phyloP scores from a whole-genome alignment of 192 early-diverging fungal species.

The Coemansia sp. region DNA sequence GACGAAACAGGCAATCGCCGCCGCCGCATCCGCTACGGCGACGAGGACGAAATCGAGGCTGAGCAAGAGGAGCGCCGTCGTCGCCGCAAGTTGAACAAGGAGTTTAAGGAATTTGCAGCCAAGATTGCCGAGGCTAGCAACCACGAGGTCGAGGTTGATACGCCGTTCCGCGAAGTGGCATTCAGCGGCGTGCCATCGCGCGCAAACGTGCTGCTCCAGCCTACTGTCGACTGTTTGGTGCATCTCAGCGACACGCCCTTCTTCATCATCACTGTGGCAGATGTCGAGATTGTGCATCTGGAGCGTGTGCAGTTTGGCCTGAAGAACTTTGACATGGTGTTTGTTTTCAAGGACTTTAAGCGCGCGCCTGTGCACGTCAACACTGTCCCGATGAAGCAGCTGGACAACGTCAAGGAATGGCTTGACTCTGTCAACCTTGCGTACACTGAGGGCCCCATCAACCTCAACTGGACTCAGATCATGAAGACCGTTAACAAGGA shows the following conservation, averaged over 20 bases:
- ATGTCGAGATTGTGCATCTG: conserved; percentile 94
- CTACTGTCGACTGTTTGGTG: conserved; percentile 95
- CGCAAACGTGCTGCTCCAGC: conserved; percentile 90
- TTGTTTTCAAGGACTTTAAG: conserved; percentile 94
- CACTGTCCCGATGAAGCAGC: conserved; percentile 86
- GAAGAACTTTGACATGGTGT: conserved; percentile 98
- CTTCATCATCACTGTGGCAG: conserved; percentile 84
- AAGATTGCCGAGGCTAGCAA: conserved; percentile 86
- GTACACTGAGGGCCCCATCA: conserved; percentile 92
- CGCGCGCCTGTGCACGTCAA: conserved; percentile 93
- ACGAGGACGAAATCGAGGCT: conserved; percentile 96
- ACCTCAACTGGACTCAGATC: conserved; percentile 93
- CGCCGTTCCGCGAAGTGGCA: conserved; percentile 89
- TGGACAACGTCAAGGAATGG: conserved; percentile 97
- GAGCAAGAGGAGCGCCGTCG: conserved; percentile 94
- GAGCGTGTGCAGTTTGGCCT: conserved; percentile 97
- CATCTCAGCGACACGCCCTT: conserved; percentile 95
- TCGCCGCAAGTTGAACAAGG: conserved; percentile 83
- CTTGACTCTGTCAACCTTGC: conserved; percentile 90
- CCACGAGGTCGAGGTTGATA: conserved; percentile 84
- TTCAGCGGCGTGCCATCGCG: conserved; percentile 94
- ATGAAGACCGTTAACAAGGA: conserved; percentile 98
- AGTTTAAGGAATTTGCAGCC: conserved; percentile 92
- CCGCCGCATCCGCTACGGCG: conserved; percentile 86
- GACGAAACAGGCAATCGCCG: conserved; percentile 97